Evolutionary conservation across 441 rosid species (phyloP).

Genomic region (Omphalea diandra): DNA sequence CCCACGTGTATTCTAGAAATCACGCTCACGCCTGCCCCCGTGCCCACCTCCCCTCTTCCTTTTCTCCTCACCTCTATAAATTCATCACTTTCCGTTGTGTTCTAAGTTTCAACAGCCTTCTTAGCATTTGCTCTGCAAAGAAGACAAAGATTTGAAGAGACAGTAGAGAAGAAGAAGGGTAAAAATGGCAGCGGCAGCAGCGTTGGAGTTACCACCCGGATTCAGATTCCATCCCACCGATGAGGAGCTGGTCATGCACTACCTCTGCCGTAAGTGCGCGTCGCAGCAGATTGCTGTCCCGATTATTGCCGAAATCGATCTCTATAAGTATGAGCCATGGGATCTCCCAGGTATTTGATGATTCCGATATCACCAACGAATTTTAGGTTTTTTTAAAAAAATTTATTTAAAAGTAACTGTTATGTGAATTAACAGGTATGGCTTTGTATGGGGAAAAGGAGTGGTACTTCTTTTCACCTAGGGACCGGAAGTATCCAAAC

Average conservation of each 20-base stretch:
- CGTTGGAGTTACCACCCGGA: slow-evolving; percentile 62
- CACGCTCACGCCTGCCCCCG: slow-evolving; percentile 39
- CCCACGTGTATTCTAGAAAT: slow-evolving; percentile 61
- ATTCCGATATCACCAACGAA: no score
- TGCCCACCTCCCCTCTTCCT: slow-evolving; percentile 21
- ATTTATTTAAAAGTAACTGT: no score
- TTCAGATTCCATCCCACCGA: slow-evolving; percentile 93
- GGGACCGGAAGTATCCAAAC: slow-evolving; percentile 31
- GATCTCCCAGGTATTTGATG: slow-evolving; percentile 88
- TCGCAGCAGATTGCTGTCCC: slow-evolving; percentile 68
- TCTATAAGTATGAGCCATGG: slow-evolving; percentile 82
- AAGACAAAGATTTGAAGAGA: no score
- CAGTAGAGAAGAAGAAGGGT: not conserved
- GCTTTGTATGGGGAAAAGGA: slow-evolving; percentile 84
- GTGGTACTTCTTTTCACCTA: slow-evolving; percentile 55
- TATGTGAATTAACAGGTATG: slow-evolving; percentile 35
- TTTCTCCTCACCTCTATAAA: slow-evolving; percentile 59
- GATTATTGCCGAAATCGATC: slow-evolving; percentile 76
- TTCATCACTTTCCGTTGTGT: slow-evolving; percentile 33
- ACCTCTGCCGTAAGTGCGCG: slow-evolving; percentile 66
- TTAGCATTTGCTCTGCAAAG: not conserved
- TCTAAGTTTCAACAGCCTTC: slow-evolving; percentile 62
- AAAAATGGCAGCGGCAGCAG: no score
- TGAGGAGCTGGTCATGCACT: slow-evolving; percentile 80
- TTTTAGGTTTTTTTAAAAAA: not conserved